phyloP scores from a whole-genome alignment of 495 filamentous ascomycete species.

The Endocarpon pusillum region DNA sequence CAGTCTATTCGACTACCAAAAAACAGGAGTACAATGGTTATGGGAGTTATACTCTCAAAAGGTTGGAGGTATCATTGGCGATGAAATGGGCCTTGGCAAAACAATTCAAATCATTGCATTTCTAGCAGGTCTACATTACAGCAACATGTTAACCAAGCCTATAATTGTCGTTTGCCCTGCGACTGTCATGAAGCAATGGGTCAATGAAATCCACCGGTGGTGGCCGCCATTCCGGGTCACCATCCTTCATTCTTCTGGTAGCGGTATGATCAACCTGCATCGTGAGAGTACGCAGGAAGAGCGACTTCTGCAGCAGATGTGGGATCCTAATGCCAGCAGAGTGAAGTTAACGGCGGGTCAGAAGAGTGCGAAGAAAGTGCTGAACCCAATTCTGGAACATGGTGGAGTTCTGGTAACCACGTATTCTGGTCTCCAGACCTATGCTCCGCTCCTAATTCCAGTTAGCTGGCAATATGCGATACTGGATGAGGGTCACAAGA shows the following conservation, averaged over 20 bases:
- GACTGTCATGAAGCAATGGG: constrained; percentile 92
- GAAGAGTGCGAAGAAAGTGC: constrained; percentile 56
- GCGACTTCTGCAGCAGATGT: constrained; percentile 28
- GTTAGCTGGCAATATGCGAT: constrained; percentile 86
- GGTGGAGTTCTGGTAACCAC: constrained; percentile 91
- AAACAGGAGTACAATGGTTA: constrained; percentile 92
- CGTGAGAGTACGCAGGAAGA: constrained; percentile 58
- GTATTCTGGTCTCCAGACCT: constrained; percentile 81
- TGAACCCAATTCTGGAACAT: constrained; percentile 64
- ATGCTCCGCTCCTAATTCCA: constrained; percentile 58
- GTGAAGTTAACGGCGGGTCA: constrained; percentile 29
- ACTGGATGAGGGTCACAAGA: constrained; percentile 94
- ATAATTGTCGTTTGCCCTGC: constrained; percentile 82
- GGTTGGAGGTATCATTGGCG: constrained; percentile 86
- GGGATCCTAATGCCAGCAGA: constrained; percentile 13
- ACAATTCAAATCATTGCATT: constrained; percentile 91
- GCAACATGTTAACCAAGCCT: constrained; percentile 63
- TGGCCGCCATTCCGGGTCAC: constrained; percentile 92
- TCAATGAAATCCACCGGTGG: constrained; percentile 94
- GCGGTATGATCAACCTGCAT: constrained; percentile 76
- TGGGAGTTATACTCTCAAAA: constrained; percentile 77
- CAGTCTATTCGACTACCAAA: constrained; percentile 86
- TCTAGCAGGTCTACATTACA: constrained; percentile 78
- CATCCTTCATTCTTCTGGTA: constrained; percentile 86
- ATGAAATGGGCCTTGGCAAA: constrained; percentile 97